Percentiles rank a stretch among this genome's conserved stretches.
phyloP scores from a whole-genome alignment of 805 yeast species.

The Wickerhamiella dianesei region DNA sequence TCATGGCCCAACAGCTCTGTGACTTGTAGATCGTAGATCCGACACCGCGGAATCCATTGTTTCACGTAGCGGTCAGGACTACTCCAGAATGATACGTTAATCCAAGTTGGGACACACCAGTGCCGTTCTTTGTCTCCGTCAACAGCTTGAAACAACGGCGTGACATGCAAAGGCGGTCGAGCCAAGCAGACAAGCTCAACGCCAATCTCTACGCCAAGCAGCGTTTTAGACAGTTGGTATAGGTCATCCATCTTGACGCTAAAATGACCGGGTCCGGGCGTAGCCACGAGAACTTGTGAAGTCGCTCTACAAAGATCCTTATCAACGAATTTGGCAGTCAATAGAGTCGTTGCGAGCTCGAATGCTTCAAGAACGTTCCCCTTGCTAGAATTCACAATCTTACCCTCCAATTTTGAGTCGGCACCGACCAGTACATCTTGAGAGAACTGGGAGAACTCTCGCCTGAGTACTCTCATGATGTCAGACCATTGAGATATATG shows the following conservation, averaged over 20 bases:
- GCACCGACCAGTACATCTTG: slow-evolving; percentile 48
- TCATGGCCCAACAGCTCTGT: slow-evolving; percentile 96
- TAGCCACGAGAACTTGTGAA: slow-evolving; percentile 73
- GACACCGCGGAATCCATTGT: slow-evolving; percentile 85
- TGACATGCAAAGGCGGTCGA: slow-evolving; percentile 82
- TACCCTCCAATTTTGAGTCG: slow-evolving; percentile 39
- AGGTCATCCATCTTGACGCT: slow-evolving; percentile 78
- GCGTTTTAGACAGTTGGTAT: slow-evolving; percentile 57
- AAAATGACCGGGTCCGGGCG: slow-evolving; percentile 88
- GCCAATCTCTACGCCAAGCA: slow-evolving; percentile 69
- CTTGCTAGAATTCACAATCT: slow-evolving; percentile 71
- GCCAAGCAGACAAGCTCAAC: slow-evolving; percentile 80
- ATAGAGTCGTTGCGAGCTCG: slow-evolving; percentile 65
- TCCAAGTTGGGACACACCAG: slow-evolving; percentile 69
- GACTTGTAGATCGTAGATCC: slow-evolving; percentile 92
- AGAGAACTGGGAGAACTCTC: slow-evolving; percentile 73
- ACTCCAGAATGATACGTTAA: slow-evolving; percentile 84
- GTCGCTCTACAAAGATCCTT: slow-evolving; percentile 81
- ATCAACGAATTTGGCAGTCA: slow-evolving; percentile 64
- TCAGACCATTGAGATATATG: slow-evolving; percentile 80
- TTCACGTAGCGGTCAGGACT: slow-evolving; percentile 34
- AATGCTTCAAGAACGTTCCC: slow-evolving; percentile 83
- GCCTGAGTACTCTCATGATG: slow-evolving; percentile 74
- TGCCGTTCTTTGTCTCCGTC: slow-evolving; percentile 35
- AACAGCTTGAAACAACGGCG: slow-evolving; percentile 67